Evolutionary conservation across 78 protist genomes (phyloP).

Genomic region (Dictyostelium citrinum): DNA sequence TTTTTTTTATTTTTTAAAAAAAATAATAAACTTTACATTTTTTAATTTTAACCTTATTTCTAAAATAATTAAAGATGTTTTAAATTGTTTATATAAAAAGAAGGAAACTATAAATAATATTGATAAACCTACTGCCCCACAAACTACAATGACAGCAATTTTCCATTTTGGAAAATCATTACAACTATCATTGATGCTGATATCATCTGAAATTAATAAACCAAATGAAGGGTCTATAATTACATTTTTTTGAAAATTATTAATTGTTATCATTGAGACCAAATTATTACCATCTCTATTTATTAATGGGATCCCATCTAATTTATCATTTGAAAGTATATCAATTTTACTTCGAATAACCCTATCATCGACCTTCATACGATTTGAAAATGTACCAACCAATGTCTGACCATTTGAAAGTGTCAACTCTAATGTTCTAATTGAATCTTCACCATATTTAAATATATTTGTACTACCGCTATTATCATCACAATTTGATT

Average conservation of each 20-base stretch:
- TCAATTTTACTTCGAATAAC: not conserved
- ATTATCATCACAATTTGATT: not conserved
- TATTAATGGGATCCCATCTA: not conserved
- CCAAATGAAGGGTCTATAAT: slow-evolving; percentile 32
- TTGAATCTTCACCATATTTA: not conserved
- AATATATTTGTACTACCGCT: not conserved
- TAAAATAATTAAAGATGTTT: not conserved
- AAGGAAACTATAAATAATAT: not conserved
- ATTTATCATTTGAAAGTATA: not conserved
- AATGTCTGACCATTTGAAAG: not conserved
- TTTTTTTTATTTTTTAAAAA: not conserved
- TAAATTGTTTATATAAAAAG: not conserved
- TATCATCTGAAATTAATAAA: not conserved
- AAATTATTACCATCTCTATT: not conserved
- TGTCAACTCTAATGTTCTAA: not conserved
- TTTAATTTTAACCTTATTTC: not conserved
- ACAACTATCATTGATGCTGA: not conserved
- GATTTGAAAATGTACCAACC: slow-evolving; percentile 31
- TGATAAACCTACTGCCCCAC: slow-evolving; percentile 15
- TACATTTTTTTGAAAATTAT: not conserved
- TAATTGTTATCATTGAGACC: not conserved
- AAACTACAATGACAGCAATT: slow-evolving; percentile 32
- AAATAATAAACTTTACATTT: not conserved
- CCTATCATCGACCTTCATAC: slow-evolving; percentile 26
- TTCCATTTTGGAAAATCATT: slow-evolving; percentile 23